phyloP scores from a whole-genome alignment of 1,139 yeast species.

The Yamadazyma triangularis region DNA sequence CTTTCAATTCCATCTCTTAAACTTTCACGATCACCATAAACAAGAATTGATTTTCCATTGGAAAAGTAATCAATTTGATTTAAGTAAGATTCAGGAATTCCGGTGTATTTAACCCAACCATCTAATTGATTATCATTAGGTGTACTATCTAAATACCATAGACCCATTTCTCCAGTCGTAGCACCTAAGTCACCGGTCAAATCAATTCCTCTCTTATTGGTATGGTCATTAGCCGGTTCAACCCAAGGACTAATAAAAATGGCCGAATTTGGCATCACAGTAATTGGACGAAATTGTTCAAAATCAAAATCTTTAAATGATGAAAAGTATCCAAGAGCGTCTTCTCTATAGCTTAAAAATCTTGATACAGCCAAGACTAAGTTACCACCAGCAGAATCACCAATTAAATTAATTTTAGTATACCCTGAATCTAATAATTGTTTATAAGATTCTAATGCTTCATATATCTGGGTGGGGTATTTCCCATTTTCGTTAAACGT shows the following conservation, averaged over 20 bases:
- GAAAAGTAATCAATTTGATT: slow-evolving; percentile 22
- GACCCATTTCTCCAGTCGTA: slow-evolving; percentile 22
- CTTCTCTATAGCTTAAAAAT: slow-evolving; percentile 29
- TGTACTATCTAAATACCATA: slow-evolving; percentile 13
- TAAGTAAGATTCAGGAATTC: slow-evolving; percentile 16
- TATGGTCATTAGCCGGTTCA: slow-evolving; percentile 17
- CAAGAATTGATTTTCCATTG: slow-evolving; percentile 18
- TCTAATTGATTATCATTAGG: slow-evolving; percentile 7
- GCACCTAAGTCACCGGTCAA: slow-evolving; percentile 32
- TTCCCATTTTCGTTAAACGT: slow-evolving; percentile 18
- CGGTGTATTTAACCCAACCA: slow-evolving; percentile 24
- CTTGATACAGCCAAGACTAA: slow-evolving; percentile 30
- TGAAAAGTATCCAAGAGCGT: slow-evolving; percentile 19
- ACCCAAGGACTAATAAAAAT: slow-evolving; percentile 44
- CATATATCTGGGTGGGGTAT: slow-evolving; percentile 40
- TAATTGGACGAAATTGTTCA: slow-evolving; percentile 7
- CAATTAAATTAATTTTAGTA: slow-evolving; percentile 30
- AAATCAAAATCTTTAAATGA: slow-evolving; percentile 8
- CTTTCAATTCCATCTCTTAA: slow-evolving; percentile 25
- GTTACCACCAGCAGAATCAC: slow-evolving; percentile 49
- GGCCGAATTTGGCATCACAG: slow-evolving; percentile 26
- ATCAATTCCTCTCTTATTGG: slow-evolving; percentile 18
- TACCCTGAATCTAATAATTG: slow-evolving; percentile 25
- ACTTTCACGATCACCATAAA: slow-evolving; percentile 38
- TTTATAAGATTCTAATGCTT: slow-evolving; percentile 25